These are phyloP conservation scores for Hypoxylon sp. DNA, from an alignment of 2,329 filamentous ascomycete genomes.

Conservation along the genomic window DNA sequence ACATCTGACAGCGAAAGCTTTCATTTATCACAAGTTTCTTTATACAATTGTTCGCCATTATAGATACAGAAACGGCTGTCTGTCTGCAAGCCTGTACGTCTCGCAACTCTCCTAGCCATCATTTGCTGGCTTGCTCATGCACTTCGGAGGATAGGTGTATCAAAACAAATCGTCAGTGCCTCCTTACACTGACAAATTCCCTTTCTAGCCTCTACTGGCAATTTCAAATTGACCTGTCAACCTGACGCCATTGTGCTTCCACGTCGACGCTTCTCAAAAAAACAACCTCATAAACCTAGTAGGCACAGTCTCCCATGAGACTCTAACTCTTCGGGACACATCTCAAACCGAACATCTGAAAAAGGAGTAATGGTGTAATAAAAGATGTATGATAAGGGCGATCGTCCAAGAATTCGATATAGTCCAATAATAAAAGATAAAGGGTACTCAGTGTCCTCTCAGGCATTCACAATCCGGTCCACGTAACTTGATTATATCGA, in stretches of 20 bases:
- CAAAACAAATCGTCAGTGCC: constrained; percentile 31
- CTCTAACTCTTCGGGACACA: constrained; percentile 24
- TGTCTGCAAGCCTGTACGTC: constrained; percentile 24
- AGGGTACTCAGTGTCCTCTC: constrained; percentile 8
- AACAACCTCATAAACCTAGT: constrained; percentile 36
- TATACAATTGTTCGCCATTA: constrained; percentile 42
- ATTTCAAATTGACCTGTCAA: constrained; percentile 45
- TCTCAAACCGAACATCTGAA: constrained; percentile 30
- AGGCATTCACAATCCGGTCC: constrained; percentile 4
- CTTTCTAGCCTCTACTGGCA: constrained; percentile 40
- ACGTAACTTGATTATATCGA: constrained; percentile 19
- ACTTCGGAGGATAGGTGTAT: constrained; percentile 31
- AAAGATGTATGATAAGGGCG: constrained; percentile 46
- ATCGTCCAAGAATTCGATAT: constrained; percentile 44
- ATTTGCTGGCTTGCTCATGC: constrained; percentile 32
- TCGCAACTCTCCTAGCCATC: constrained; percentile 25
- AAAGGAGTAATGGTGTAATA: constrained; percentile 44
- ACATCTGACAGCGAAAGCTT: constrained; percentile 22
- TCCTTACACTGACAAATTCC: constrained; percentile 23
- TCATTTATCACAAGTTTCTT: constrained; percentile 34
- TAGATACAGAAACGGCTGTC: constrained; percentile 44
- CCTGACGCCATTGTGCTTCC: constrained; percentile 42
- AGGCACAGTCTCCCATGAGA: constrained; percentile 12
- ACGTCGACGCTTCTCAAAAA: constrained; percentile 24
- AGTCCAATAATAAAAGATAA: constrained; percentile 27